A percentile compares a stretch with the other conserved stretches of the same genome.
Conservation (phyloP, 2,329 filamentous ascomycete genomes). For the Cephalotrichum gorgonifer region DNA sequence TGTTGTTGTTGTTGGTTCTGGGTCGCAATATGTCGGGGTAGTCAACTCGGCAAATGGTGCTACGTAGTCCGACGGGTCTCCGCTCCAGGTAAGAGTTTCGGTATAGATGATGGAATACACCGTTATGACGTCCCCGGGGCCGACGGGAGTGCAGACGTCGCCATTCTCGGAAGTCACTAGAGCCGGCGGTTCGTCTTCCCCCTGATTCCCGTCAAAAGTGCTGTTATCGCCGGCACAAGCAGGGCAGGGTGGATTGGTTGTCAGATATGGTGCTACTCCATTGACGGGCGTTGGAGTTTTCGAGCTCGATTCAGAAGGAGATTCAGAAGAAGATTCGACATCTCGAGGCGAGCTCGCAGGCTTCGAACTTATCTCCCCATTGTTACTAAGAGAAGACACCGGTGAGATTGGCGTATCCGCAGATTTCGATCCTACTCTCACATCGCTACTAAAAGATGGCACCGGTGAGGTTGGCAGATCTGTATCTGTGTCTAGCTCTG, state of each 20-base stretch:
- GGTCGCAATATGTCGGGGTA: conserved; percentile 27
- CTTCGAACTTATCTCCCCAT: neutral
- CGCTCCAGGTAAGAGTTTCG: conserved; percentile 37
- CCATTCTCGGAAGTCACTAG: neutral
- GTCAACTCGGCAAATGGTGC: conserved; percentile 30
- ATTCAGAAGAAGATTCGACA: neutral
- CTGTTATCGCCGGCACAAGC: neutral
- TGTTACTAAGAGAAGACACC: neutral
- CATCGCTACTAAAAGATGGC: neutral
- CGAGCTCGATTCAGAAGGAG: neutral
- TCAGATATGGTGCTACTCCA: neutral
- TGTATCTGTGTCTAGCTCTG: neutral
- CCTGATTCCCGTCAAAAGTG: neutral
- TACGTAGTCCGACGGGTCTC: conserved; percentile 33
- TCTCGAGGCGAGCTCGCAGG: neutral
- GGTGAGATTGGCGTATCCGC: neutral
- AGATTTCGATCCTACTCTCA: neutral
- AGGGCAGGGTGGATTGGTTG: neutral
- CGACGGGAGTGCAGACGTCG: conserved; percentile 19
- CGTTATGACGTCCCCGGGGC: conserved; percentile 19
- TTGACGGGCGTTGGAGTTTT: neutral
- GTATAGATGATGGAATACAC: conserved; percentile 36
- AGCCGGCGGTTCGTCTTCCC: neutral
- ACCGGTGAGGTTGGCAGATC: neutral
- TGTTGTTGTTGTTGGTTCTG: too few relatives aligned